Evolutionary conservation across 352 stramenopile genomes (phyloP), one percentile per base, ranked within the genome.

Genomic region (Globisporangium emineosum): DNA sequence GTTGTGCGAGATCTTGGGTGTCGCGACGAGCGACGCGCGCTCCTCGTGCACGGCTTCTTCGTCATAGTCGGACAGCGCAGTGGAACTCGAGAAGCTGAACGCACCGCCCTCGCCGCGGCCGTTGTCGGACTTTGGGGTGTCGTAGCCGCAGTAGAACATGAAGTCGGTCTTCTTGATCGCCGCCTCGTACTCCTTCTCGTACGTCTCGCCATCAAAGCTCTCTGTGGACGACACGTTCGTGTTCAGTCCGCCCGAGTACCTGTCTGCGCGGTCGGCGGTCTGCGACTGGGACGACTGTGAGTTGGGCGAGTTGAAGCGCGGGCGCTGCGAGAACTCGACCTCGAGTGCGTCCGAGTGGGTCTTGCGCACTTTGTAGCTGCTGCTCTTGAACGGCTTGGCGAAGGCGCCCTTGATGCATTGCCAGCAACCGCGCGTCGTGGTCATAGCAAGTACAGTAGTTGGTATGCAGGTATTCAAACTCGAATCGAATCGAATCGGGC

Each of bases 141-240:
- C 77, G 35, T 60, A 79, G 5, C 77, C 77, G 23, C 77, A 77
- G 64, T 86, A 86, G 53, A 86, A 86, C 57, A 86, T 72, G 62
- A 86, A 86, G 51, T 86, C 70, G 63, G 79, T 70, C 19, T 70
- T 69, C 47, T 68, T 63, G 45, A 68, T 33, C 45, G 62, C 53
- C 13, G 56, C 62, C 23, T 82, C 66, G 25, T 77, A 71, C 49
- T 69, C 67, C 35, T 78, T 64, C 40, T 83, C 72, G 64, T 79
- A 81, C 40, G 70, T 70, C n/a, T 33, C 45, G 35, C 43, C 47
- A 21, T 68, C 62, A 29, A 62, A 68, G 55, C 62, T 68, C 45
- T 57, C 62, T 3, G 62, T 68, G 17, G 62, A 68, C 47, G 62
- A 68, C 25, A 68, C 62, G 23, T 42, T 67, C 32, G 62, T 68